Evolutionary conservation across 768 basidiomycete species (phyloP), one percentile per base, ranked within the genome.

Genomic region (Lentinula sp.): DNA sequence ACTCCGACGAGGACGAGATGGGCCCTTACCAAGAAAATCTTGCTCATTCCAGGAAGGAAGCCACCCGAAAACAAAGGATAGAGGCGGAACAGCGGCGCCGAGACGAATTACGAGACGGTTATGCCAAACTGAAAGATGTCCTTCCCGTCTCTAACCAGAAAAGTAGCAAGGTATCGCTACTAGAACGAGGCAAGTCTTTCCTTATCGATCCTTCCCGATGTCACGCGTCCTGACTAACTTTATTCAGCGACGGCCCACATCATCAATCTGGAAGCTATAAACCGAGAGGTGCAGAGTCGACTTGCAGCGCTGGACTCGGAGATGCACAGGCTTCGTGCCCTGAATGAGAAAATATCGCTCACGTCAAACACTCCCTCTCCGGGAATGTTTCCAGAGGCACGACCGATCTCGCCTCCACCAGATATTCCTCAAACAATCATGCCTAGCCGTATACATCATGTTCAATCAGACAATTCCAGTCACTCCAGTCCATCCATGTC

Each of bases 11-110:
- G 71, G 87, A 89, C 74, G 85, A 87, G 68, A 88, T 89, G 87
- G 78, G 83, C 58, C 76, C 82, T 61, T 83, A 82, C 70, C 80
- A 82, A 40, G 87, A 91, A 71, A 86, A 84, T 63, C 79, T 91
- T 60, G 91, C 89, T 5, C 82, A 86, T 71, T 84, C 86, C 9
- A 78, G 91, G 69, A 93, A 93, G 70, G 91, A 93, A 75, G 89
- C 89, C 21, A 93, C 91, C 8, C 78, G 91, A 35, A 79, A 85
- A 69, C 91, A 93, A 73, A 80, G 91, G 57, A 93, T 93, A 60
- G 90, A 93, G 75, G 91, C 91, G n/a, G 91, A 93, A 73, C 90
- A 95, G 76, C 80, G 92, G 49, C 80, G 93, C 61, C 81, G 93
- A 65, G 92, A 94, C 73, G 93, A 95, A 74, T 80, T 95, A 63